A percentile compares a stretch with the other conserved stretches of the same genome.
phyloP scores from a whole-genome alignment of 2,329 filamentous ascomycete genomes.

The Curvularia sp. region DNA sequence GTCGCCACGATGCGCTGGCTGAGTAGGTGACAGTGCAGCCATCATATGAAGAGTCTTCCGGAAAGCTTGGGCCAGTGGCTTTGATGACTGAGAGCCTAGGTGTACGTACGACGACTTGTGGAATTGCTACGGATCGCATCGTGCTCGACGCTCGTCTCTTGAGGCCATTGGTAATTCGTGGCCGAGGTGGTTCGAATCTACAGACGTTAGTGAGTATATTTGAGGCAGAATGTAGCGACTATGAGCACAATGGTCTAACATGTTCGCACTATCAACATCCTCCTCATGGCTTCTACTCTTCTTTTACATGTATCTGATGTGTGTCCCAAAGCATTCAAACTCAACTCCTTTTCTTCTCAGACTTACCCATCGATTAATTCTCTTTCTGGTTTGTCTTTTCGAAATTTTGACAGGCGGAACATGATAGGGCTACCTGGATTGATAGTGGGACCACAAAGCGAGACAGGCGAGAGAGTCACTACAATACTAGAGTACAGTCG shows the following conservation, averaged over 20 bases:
- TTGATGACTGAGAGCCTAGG: constrained; percentile 1
- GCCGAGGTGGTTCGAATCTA: constrained; percentile 22
- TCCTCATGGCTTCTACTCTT: background rate
- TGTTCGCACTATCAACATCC: background rate
- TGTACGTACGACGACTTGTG: constrained; percentile 8
- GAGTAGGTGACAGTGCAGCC: constrained; percentile 30
- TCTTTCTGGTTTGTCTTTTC: constrained; percentile 9
- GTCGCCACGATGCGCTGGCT: constrained; percentile 51
- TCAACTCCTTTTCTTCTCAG: background rate
- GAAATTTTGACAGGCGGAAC: constrained; percentile 14
- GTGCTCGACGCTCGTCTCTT: constrained; percentile 10
- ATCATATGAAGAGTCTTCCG: constrained; percentile 1
- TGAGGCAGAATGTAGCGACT: background rate
- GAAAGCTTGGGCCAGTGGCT: constrained; percentile 1
- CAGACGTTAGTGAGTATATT: background rate
- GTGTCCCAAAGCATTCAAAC: background rate
- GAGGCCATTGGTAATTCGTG: constrained; percentile 5
- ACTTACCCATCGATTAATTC: constrained; percentile 14
- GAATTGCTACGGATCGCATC: constrained; percentile 9
- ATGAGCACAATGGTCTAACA: background rate
- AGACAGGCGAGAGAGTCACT: background rate
- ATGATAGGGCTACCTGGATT: constrained; percentile 1
- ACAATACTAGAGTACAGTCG: background rate
- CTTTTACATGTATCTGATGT: background rate
- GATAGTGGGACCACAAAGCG: background rate